Conservation (phyloP, 768 basidiomycete genomes). For the Mycena belliarum region DNA sequence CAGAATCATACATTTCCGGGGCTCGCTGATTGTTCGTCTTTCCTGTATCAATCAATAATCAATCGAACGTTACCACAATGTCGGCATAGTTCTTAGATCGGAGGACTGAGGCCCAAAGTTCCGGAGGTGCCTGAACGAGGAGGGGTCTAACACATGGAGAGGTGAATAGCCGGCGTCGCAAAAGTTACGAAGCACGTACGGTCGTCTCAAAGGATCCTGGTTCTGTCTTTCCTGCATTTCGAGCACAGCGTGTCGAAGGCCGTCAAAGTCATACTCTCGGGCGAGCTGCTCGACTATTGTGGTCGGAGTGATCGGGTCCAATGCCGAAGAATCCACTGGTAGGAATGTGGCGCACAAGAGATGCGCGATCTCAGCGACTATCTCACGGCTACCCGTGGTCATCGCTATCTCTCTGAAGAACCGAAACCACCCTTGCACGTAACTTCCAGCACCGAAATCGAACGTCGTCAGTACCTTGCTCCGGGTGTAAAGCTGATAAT, state of each 20-base stretch:
- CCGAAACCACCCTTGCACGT: neutral
- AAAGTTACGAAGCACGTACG: too few relatives aligned
- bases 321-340: neutral
- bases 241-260: neutral
- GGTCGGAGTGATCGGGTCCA: neutral
- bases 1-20: too few relatives aligned
- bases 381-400: neutral
- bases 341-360: neutral
- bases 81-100: neutral
- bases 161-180: too few relatives aligned
- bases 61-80: too few relatives aligned
- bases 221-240: neutral
- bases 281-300: constrained; percentile 3
- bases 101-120: neutral
- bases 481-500: neutral
- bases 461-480: neutral
- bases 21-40: too few relatives aligned
- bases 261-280: neutral
- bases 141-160: neutral
- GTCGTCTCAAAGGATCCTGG: neutral
- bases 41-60: too few relatives aligned
- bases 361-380: neutral
- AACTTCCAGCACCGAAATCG: neutral
- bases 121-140: neutral
- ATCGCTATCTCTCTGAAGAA: neutral